These are phyloP conservation scores for Diaporthe destruens DNA, from an alignment of 2,329 filamentous ascomycete species.

Conservation along the genomic window DNA sequence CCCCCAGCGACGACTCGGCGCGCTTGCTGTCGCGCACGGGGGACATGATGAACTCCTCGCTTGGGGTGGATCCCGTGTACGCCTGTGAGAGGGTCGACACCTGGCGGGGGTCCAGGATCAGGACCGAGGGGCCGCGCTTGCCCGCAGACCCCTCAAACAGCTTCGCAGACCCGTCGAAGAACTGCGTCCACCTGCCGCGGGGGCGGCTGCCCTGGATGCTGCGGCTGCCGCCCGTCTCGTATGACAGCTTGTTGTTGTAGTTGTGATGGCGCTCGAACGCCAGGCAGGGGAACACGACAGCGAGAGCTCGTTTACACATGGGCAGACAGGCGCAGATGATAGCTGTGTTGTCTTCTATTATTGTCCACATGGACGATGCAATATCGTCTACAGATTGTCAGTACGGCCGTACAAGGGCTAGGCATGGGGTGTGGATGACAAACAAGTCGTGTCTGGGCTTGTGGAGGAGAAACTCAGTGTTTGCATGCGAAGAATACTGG, in stretches of 20 bases:
- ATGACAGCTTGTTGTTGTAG: not conserved
- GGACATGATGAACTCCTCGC: conserved; percentile 26
- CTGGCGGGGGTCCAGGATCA: conserved; percentile 2
- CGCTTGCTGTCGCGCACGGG: not conserved
- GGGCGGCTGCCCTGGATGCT: not conserved
- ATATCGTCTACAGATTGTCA: not conserved
- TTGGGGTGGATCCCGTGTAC: not conserved
- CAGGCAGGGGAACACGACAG: not conserved
- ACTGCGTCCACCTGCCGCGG: conserved; percentile 18
- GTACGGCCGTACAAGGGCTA: not conserved
- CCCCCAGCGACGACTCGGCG: not conserved
- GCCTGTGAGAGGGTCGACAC: not conserved
- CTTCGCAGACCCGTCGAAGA: not conserved
- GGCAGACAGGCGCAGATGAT: conserved; percentile 21
- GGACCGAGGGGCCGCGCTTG: not conserved
- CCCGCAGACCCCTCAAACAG: not conserved
- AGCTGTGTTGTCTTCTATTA: conserved; percentile 29
- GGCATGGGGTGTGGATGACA: not conserved
- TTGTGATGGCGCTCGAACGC: not conserved
- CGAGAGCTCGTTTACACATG: not conserved
- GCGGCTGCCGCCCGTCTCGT: not conserved
- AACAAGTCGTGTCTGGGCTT: conserved; percentile 3
- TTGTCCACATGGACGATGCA: conserved; percentile 26
- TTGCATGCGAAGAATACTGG: conserved; percentile 21
- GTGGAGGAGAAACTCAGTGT: conserved; percentile 21